phyloP scores from a whole-genome alignment of 176 grass and related monocot species.

The Puya raimondii region DNA sequence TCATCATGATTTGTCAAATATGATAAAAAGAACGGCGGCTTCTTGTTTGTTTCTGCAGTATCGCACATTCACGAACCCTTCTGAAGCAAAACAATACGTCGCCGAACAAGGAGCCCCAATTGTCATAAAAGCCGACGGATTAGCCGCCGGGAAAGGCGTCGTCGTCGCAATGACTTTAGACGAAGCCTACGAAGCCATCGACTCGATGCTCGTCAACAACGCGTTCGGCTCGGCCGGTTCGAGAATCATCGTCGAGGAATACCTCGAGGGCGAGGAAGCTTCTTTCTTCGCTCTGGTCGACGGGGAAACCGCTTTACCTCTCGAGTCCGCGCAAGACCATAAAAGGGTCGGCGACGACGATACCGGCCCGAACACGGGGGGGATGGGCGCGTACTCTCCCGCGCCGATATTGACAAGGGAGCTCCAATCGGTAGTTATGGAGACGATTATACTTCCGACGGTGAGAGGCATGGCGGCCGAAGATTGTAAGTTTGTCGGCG shows the following conservation, averaged over 20 bases:
- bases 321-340: constrained; percentile 91
- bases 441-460: constrained; percentile 73
- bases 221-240: constrained; percentile 83
- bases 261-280: constrained; percentile 85
- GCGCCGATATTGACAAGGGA: constrained; percentile 66
- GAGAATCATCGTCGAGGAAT: constrained; percentile 72
- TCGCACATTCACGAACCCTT: constrained; percentile 52
- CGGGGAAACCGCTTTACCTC: constrained; percentile 64
- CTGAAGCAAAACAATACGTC: constrained; percentile 62
- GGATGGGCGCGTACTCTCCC: constrained; percentile 95
- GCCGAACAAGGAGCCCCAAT: constrained; percentile 61
- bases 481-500: constrained; percentile 81
- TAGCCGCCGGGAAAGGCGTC: constrained; percentile 85
- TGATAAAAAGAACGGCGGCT: not conserved
- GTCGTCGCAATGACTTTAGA: constrained; percentile 62
- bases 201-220: constrained; percentile 69
- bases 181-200: constrained; percentile 63
- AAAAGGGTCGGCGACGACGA: constrained; percentile 89
- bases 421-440: constrained; percentile 57
- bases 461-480: constrained; percentile 85
- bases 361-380: constrained; percentile 81
- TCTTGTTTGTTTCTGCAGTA: constrained; percentile 39
- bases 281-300: constrained; percentile 97
- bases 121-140: constrained; percentile 82
- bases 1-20: not conserved